Evolutionary conservation across 805 yeast genomes (phyloP).

Genomic region (Starmerella riodocensis): DNA sequence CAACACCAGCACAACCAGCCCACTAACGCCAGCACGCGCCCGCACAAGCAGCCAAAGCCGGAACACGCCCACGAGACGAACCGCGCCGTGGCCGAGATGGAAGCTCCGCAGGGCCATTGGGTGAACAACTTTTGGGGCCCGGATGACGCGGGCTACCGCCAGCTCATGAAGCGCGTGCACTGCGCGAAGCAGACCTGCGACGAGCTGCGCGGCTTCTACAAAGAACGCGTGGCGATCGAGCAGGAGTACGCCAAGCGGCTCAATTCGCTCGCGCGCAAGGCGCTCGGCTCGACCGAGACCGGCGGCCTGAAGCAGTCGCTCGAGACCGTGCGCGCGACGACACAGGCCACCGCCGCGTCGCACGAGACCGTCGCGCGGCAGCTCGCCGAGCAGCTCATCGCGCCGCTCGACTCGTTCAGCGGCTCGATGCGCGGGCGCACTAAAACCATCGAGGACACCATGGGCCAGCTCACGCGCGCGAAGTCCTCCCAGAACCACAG

Average conservation of each 20-base stretch:
- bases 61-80: too few species aligned
- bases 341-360: constrained; percentile 43
- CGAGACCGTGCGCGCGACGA: constrained; percentile 45
- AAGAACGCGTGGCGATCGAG: constrained; percentile 47
- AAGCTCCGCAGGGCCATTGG: constrained; percentile 21
- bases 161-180: constrained; percentile 43
- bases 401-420: constrained; percentile 42
- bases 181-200: constrained; percentile 48
- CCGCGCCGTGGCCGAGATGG: too few species aligned
- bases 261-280: constrained; percentile 36
- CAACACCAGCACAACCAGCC: too few species aligned
- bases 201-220: constrained; percentile 37
- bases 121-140: constrained; percentile 38
- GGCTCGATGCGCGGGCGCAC: constrained; percentile 40
- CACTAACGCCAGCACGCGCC: too few species aligned
- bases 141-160: constrained; percentile 47
- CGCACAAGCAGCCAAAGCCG: too few species aligned
- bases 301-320: constrained; percentile 49
- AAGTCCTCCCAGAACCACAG: constrained; percentile 29
- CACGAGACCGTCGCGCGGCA: constrained; percentile 42
- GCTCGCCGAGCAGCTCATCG: constrained; percentile 37
- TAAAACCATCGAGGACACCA: constrained; percentile 43
- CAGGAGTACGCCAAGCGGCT: constrained; percentile 56
- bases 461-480: constrained; percentile 41
- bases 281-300: constrained; percentile 43